Conservation (phyloP, 148 eudicot genomes). For the Chenopodium suecicum region DNA sequence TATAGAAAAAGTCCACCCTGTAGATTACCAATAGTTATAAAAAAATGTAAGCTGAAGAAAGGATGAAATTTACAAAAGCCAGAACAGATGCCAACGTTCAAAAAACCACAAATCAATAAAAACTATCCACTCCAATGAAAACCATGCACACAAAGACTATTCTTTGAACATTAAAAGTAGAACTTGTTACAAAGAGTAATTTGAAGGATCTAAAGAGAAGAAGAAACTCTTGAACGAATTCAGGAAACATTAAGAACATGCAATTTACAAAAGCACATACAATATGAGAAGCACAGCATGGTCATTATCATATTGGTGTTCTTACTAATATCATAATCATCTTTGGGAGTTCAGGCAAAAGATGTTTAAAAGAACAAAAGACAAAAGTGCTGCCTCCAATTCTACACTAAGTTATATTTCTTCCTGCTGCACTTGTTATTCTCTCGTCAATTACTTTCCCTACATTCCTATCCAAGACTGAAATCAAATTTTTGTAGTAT, state of each 20-base stretch:
- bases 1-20: slow-evolving; percentile 95
- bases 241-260: not conserved
- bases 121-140: not conserved
- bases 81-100: not conserved
- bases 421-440: not conserved
- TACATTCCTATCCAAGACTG: not conserved
- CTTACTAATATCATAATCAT: not conserved
- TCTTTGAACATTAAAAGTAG: not conserved
- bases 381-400: slow-evolving; percentile 1
- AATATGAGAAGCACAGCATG: not conserved
- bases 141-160: not conserved
- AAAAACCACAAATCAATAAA: not conserved
- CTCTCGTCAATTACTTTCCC: not conserved
- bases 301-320: not conserved
- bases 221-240: not conserved
- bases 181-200: not conserved
- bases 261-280: not conserved
- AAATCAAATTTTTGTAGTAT: not conserved
- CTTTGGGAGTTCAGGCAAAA: not conserved
- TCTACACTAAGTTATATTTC: not conserved
- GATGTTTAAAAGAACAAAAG: not conserved
- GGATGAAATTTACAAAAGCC: not conserved
- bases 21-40: slow-evolving; percentile 18
- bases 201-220: not conserved
- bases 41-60: slow-evolving; percentile 8